Evolutionary conservation across 75 land plant species (phyloP).

Genomic region (Cupressus sempervirens): DNA sequence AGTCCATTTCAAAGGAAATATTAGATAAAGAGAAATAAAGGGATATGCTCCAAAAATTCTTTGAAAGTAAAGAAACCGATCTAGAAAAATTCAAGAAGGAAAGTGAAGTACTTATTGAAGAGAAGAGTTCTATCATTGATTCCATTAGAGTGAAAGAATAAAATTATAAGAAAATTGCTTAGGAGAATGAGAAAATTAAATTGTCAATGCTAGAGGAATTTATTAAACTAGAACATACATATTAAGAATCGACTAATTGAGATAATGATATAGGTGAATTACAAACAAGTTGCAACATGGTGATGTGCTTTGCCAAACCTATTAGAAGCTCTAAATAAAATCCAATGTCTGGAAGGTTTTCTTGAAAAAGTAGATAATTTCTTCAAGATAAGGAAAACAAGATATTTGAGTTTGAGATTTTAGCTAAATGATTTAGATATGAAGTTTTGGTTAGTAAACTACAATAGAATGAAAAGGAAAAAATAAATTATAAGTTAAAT

Average conservation of each 20-base stretch:
- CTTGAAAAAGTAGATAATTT: not conserved
- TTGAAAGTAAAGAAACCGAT: not conserved
- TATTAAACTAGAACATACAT: not conserved
- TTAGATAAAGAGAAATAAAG: constrained; percentile 2
- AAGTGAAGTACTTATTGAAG: not conserved
- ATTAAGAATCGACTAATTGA: not conserved
- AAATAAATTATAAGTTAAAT: not conserved
- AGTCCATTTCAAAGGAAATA: not conserved
- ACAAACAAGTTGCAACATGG: not conserved
- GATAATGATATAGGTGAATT: not conserved
- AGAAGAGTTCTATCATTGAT: not conserved
- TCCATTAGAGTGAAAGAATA: not conserved
- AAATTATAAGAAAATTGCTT: not conserved
- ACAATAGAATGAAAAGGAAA: constrained; percentile 4
- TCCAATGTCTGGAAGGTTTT: not conserved
- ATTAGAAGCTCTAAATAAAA: not conserved
- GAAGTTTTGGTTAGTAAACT: not conserved
- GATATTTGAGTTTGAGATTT: not conserved
- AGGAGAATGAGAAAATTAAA: not conserved
- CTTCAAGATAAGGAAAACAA: not conserved
- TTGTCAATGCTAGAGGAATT: not conserved
- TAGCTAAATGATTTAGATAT: not conserved
- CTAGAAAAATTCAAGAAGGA: not conserved
- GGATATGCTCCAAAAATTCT: not conserved
- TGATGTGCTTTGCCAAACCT: not conserved